Evolutionary conservation across 495 filamentous ascomycete genomes (phyloP).

Genomic region (Penicillium pancosmium): DNA sequence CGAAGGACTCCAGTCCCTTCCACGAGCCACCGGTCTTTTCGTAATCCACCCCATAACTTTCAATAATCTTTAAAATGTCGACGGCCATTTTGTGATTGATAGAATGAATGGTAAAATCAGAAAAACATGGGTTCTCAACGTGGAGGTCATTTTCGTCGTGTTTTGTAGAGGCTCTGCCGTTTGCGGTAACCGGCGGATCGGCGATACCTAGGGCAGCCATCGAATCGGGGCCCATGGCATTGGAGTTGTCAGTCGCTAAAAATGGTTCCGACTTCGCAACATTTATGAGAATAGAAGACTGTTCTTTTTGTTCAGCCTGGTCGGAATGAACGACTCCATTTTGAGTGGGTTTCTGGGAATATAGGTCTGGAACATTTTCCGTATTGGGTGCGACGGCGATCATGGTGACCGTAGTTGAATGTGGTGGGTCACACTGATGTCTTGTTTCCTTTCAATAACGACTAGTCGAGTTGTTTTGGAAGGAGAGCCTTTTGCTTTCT

Average conservation of each 20-base stretch:
- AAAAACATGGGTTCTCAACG: background rate
- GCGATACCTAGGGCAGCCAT: background rate
- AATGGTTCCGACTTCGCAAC: constrained; percentile 2
- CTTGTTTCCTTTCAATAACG: constrained; percentile 1
- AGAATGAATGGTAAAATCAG: background rate
- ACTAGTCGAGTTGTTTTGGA: background rate
- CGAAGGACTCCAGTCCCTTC: constrained; percentile 34
- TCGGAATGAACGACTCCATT: constrained; percentile 10
- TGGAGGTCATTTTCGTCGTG: constrained; percentile 13
- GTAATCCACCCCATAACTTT: constrained; percentile 35
- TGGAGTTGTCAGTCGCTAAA: constrained; percentile 14
- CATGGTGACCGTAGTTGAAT: constrained; percentile 23
- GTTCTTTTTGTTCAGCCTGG: background rate
- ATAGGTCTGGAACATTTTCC: constrained; percentile 13
- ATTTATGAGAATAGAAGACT: constrained; percentile 11
- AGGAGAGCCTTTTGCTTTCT: background rate
- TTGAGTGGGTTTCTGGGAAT: constrained; percentile 8
- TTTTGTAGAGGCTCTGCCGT: constrained; percentile 20
- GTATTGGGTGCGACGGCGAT: constrained; percentile 20
- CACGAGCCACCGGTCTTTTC: constrained; percentile 35
- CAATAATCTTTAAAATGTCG: constrained; percentile 29
- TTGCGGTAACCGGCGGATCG: constrained; percentile 20
- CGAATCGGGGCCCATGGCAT: background rate
- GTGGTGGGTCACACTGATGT: constrained; percentile 11
- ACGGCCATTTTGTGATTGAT: constrained; percentile 18